Base-by-base conservation (phyloP, 176 grass and related monocot species). In the Cymbopogon citratus region DNA sequence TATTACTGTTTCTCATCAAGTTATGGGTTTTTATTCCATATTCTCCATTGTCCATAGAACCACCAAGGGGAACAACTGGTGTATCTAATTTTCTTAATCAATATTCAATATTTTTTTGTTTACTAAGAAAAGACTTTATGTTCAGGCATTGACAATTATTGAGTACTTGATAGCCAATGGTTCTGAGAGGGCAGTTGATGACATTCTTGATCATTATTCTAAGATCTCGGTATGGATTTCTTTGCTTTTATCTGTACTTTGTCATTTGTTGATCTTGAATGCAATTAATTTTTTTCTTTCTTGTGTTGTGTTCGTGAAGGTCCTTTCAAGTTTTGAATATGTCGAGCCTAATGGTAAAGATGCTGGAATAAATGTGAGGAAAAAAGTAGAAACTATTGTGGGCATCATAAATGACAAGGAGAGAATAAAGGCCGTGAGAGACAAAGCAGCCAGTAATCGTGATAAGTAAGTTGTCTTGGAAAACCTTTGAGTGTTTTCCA, bases 81-180 rank as follows among this genome's bases (percentile, higher is more conserved):
- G 44, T 27, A 7, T 79, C 67, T 41, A 49, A 29, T 2, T 52
- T 83, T 76, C 59, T 63, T 74, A 35, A 71, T 83, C 39, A 48
- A 33, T 31, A 60, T 19, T 79, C 39, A 48, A 33, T 31, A 49
- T 21, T 80, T 41, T n/a, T 43, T 44, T 63, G 24, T 75, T 76
- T 54, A 74, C 69, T 89, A 90, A 90, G n/a, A 44, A 27, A 66
- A 69, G 23, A 69, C 4, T 79, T 25, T 69, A 68, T 83, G 46
- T 57, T 15, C 75, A 99, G 97, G 89, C 93, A 5, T 84, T 96
- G 83, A 93, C 97, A 72, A 90, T 99, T 68, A 93, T 99, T 57
- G 97, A 99, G 74, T 99, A 99, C 81, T 89, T 99, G 77, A 85
- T 99, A 74, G 97, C 97, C 63, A 95, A 99, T 83, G 93, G 97